Conservation (phyloP, 345 rosid genomes). For the Stellera chamaejasme region DNA sequence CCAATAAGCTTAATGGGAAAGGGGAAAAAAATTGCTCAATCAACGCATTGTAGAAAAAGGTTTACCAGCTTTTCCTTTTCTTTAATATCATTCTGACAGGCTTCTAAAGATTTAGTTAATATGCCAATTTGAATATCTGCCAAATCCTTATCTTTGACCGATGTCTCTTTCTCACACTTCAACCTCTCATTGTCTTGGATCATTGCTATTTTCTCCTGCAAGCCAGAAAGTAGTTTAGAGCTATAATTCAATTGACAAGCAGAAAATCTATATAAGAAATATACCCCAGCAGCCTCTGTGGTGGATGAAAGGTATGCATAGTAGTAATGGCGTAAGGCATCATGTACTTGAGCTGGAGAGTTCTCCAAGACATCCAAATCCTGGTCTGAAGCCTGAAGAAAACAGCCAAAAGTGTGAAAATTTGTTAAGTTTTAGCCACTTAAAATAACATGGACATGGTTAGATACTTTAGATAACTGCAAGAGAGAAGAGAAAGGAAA, state of each 20-base stretch:
- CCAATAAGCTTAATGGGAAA: conserved; percentile 13
- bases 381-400: conserved; percentile 71
- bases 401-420: conserved; percentile 8
- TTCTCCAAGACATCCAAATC: conserved; percentile 74
- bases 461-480: background rate
- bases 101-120: conserved; percentile 53
- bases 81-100: conserved; percentile 62
- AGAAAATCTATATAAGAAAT: background rate
- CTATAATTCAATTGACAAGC: background rate
- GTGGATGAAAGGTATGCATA: conserved; percentile 90
- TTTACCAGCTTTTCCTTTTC: conserved; percentile 75
- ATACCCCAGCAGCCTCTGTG: conserved; percentile 80
- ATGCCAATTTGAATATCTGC: conserved; percentile 53
- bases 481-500: conserved; percentile 5
- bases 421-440: background rate
- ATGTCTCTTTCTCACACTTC: conserved; percentile 41
- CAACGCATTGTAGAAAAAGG: conserved; percentile 13
- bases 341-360: conserved; percentile 70
- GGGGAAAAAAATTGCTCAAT: conserved; percentile 10
- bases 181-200: conserved; percentile 56
- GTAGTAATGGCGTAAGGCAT: conserved; percentile 82
- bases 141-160: conserved; percentile 42
- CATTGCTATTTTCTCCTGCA: conserved; percentile 88
- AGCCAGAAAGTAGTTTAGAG: conserved; percentile 1
- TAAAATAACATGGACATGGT: background rate